Evolutionary conservation across 148 eudicot genomes (phyloP).

Genomic region (Talinum fruticosum): DNA sequence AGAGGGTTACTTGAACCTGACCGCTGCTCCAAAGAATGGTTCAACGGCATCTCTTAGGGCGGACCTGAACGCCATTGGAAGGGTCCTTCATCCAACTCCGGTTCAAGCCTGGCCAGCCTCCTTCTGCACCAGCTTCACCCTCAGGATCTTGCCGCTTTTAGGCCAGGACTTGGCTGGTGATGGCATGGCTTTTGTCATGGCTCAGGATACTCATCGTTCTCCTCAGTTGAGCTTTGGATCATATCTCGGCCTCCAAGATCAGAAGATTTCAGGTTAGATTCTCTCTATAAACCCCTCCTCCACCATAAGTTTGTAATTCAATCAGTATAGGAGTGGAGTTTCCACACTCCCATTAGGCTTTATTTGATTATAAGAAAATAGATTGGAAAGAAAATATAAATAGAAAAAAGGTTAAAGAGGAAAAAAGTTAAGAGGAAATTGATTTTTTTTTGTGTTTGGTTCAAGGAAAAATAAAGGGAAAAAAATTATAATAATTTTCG

Average conservation of each 20-base stretch:
- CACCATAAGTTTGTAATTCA: too few relatives aligned
- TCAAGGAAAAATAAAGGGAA: too few relatives aligned
- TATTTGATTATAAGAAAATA: too few relatives aligned
- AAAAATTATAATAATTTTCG: too few relatives aligned
- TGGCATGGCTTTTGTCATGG: slow-evolving; percentile 65
- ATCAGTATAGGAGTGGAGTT: too few relatives aligned
- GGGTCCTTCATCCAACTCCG: slow-evolving; percentile 41
- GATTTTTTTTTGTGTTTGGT: too few relatives aligned
- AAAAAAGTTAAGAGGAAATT: too few relatives aligned
- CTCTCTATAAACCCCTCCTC: too few relatives aligned
- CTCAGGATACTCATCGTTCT: slow-evolving; percentile 48
- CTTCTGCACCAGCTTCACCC: slow-evolving; percentile 50
- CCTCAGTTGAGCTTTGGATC: slow-evolving; percentile 55
- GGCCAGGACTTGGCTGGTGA: slow-evolving; percentile 38
- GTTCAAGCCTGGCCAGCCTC: slow-evolving; percentile 57
- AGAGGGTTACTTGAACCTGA: slow-evolving; percentile 44
- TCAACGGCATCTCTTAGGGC: background rate
- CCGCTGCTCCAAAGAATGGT: slow-evolving; percentile 31
- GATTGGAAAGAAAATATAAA: too few relatives aligned
- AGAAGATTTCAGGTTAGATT: slow-evolving; percentile 50
- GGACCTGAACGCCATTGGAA: slow-evolving; percentile 28
- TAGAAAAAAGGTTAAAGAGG: too few relatives aligned
- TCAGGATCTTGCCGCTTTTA: slow-evolving; percentile 31
- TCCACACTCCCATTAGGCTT: too few relatives aligned
- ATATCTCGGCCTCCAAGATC: slow-evolving; percentile 52